Evolutionary conservation across 1,139 yeast species (phyloP).

Genomic region (Geotrichum klebahnii): DNA sequence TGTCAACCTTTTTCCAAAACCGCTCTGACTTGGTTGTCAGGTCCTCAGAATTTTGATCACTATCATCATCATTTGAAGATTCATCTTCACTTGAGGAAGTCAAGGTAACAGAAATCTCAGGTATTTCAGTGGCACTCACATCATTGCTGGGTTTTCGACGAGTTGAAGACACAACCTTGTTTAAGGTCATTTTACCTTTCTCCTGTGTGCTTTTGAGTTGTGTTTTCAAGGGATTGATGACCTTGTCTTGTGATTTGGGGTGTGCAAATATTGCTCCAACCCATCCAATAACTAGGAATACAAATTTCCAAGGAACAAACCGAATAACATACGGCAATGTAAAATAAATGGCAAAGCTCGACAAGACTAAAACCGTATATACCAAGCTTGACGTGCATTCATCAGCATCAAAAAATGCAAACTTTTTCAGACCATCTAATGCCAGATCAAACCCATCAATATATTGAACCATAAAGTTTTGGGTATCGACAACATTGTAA

Average conservation of each 20-base stretch:
- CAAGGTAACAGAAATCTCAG: background rate
- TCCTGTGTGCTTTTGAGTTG: conserved; percentile 15
- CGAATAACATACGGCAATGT: conserved; percentile 41
- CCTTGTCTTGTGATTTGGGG: conserved; percentile 47
- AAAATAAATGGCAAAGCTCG: conserved; percentile 35
- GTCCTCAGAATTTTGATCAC: background rate
- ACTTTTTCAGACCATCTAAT: conserved; percentile 49
- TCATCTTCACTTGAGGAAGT: background rate
- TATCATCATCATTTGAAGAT: background rate
- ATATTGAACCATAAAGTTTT: conserved; percentile 72
- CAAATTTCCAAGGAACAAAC: conserved; percentile 37
- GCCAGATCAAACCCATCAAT: conserved; percentile 59
- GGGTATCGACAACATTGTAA: conserved; percentile 76
- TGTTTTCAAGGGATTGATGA: conserved; percentile 14
- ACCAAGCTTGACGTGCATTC: conserved; percentile 52
- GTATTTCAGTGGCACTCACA: background rate
- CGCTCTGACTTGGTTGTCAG: conserved; percentile 4
- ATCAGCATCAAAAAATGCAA: conserved; percentile 65
- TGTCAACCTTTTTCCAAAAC: conserved; percentile 40
- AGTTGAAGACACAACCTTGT: conserved; percentile 17
- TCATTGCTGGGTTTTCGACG: background rate
- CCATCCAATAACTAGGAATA: conserved; percentile 51
- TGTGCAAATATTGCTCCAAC: conserved; percentile 46
- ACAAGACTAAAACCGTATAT: conserved; percentile 38
- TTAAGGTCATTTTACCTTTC: conserved; percentile 15